Conservation (phyloP, 768 basidiomycete genomes). For the Trametes gibbosa region DNA sequence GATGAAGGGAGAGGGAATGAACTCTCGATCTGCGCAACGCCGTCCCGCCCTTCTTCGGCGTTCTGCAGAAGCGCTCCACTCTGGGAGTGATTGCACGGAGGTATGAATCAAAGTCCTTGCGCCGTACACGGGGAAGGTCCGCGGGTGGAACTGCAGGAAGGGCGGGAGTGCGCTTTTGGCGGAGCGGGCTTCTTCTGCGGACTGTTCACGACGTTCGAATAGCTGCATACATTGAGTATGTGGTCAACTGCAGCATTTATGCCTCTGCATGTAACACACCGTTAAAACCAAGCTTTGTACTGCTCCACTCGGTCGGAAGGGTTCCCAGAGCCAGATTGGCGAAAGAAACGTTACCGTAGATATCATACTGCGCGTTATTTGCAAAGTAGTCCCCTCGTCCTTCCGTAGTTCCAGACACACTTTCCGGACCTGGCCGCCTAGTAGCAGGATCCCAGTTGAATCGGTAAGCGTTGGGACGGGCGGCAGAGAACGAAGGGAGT, state of each 20-base stretch:
- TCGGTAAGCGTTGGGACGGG: conserved; percentile 53
- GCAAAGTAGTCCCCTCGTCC: conserved; percentile 58
- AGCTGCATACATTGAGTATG: conserved; percentile 46
- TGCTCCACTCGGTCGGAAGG: conserved; percentile 71
- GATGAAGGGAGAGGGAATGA: conserved; percentile 6
- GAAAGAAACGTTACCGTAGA: conserved; percentile 43
- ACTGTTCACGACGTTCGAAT: conserved; percentile 94
- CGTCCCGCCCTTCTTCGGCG: conserved; percentile 32
- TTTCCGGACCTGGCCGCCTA: conserved; percentile 59
- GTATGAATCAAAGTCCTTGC: conserved; percentile 85
- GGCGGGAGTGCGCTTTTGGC: conserved; percentile 80
- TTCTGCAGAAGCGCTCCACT: conserved; percentile 70
- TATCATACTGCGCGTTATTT: conserved; percentile 42
- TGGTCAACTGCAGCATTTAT: background rate
- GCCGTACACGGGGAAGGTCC: conserved; percentile 74
- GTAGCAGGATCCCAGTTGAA: conserved; percentile 71
- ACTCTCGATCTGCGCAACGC: conserved; percentile 29
- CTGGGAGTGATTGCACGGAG: conserved; percentile 67
- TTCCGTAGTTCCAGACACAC: conserved; percentile 71
- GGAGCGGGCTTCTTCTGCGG: conserved; percentile 83
- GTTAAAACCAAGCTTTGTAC: conserved; percentile 83
- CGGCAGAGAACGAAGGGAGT: conserved; percentile 42
- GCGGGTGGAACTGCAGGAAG: conserved; percentile 71
- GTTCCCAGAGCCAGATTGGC: conserved; percentile 46
- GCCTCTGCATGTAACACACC: conserved; percentile 45